Evolutionary conservation across 441 rosid species (phyloP).

Genomic region (Lepidium campestre): DNA sequence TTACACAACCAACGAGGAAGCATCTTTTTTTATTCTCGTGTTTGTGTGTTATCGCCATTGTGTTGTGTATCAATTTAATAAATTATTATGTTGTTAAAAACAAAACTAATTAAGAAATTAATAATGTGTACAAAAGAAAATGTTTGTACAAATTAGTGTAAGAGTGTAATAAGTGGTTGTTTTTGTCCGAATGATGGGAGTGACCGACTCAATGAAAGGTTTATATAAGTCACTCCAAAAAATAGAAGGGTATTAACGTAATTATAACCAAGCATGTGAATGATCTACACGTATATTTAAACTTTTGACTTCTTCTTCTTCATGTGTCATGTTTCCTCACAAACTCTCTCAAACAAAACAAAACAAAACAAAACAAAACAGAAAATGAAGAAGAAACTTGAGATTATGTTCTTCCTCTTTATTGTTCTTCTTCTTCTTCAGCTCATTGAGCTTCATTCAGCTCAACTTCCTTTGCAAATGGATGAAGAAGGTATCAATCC

Average conservation of each 20-base stretch:
- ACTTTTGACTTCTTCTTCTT: slow-evolving; percentile 14
- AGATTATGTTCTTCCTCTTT: slow-evolving; percentile 1
- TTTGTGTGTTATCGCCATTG: not conserved
- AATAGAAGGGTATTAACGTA: slow-evolving; percentile 14
- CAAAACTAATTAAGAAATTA: not conserved
- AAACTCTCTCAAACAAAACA: slow-evolving; percentile 1
- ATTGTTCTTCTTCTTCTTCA: slow-evolving; percentile 15
- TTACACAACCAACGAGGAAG: slow-evolving; percentile 24
- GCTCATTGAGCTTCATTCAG: not conserved
- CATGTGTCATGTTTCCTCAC: not conserved
- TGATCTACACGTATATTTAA: slow-evolving; percentile 17
- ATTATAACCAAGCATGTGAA: slow-evolving; percentile 15
- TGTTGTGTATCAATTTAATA: not conserved
- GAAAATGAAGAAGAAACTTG: slow-evolving; percentile 18
- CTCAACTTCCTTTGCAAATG: slow-evolving; percentile 9
- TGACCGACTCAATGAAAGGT: slow-evolving; percentile 3
- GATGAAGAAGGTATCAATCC: slow-evolving; percentile 16
- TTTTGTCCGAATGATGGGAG: slow-evolving; percentile 10
- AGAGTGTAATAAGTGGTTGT: not conserved
- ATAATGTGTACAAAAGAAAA: not conserved
- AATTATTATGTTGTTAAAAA: not conserved
- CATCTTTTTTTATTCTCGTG: slow-evolving; percentile 23
- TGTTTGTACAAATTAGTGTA: not conserved
- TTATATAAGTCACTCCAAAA: too few relatives aligned
- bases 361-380: not conserved